A percentile compares a stretch with the other conserved stretches of the same genome.
These are phyloP conservation scores for Dorcoceras hygrometricum DNA, from an alignment of 257 asterid species.

Conservation along the genomic window DNA sequence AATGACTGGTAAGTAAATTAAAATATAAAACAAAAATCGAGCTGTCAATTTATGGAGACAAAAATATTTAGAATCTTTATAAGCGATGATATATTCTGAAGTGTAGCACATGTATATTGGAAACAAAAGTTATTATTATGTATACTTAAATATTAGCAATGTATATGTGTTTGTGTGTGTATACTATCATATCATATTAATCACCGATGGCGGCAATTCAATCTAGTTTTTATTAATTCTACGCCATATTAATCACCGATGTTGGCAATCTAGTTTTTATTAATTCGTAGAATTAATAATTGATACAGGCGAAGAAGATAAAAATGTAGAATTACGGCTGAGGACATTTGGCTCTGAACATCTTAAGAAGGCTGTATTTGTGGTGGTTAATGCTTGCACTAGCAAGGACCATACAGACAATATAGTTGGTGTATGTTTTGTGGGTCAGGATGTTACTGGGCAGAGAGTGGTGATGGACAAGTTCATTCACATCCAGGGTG, in stretches of 20 bases:
- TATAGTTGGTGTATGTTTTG: slow-evolving; percentile 85
- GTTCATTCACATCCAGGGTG: slow-evolving; percentile 80
- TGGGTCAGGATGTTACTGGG: slow-evolving; percentile 87
- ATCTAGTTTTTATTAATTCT: too few species aligned
- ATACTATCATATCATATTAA: too few species aligned
- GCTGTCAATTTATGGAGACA: not conserved
- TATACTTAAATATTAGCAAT: too few species aligned
- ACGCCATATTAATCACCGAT: too few species aligned
- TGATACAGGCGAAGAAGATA: slow-evolving; percentile 62
- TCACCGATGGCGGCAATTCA: too few species aligned
- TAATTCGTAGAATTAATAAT: slow-evolving; percentile 1
- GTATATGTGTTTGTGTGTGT: too few species aligned
- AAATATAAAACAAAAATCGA: not conserved
- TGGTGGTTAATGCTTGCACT: slow-evolving; percentile 88
- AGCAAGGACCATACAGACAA: slow-evolving; percentile 78
- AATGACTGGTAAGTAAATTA: not conserved
- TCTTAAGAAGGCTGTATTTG: slow-evolving; percentile 50
- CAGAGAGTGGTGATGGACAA: slow-evolving; percentile 89
- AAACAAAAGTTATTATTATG: too few species aligned
- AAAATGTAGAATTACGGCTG: slow-evolving; percentile 67
- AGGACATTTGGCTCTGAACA: slow-evolving; percentile 57
- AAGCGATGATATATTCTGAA: too few species aligned
- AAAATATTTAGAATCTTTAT: too few species aligned
- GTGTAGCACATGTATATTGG: too few species aligned
- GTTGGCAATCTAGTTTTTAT: too few species aligned